Base-by-base conservation (phyloP, 768 basidiomycete genomes). In the Psilocybe cubensis region DNA sequence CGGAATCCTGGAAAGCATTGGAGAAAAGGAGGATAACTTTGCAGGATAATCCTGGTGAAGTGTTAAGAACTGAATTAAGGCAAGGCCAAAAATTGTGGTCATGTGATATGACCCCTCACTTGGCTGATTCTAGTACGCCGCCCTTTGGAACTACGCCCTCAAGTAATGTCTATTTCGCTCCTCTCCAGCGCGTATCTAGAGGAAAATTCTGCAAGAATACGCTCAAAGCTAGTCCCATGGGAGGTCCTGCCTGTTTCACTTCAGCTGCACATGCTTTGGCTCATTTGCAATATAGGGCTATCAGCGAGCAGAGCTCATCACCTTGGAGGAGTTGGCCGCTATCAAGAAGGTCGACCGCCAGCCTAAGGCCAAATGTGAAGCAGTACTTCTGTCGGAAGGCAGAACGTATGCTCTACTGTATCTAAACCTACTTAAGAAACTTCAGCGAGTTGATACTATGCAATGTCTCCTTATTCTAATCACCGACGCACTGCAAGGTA, bases 141-240 rank as follows among this genome's bases (percentile, higher is more conserved):
- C 28, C 21, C 21, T n/a, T n/a, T n/a, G n/a, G n/a, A n/a, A n/a
- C n/a, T n/a, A n/a, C n/a, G n/a, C 11, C 42, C 20, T 29, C 40
- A 18, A 28, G 54, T 68, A 64, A 92, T 92, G 91, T 85, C 90
- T 12, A 78, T 90, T 61, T 84, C 85, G 47, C 82, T 93, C 52
- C 88, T 94, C 29, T 88, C 89, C 21, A 94, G 89, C 66, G 71
- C 85, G 2, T 94, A 89, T 77, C 85, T 98, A 59, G 92, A 95
- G 62, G 94, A 96, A 63, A 84, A 80, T 66, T 90, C 92, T 7
- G 80, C 87, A 51, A 96, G 96, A 80, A 94, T 96, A 59, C 83
- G 90, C 64, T 83, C 89, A 7, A 97, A 96, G 72, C 87, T 89
- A 1, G 93, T 97, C 9, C 95, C 95, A 62, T 98, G 96, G 96